Evolutionary conservation across 129 eudicot species (phyloP).

Genomic region (Pulicaria dysenterica): DNA sequence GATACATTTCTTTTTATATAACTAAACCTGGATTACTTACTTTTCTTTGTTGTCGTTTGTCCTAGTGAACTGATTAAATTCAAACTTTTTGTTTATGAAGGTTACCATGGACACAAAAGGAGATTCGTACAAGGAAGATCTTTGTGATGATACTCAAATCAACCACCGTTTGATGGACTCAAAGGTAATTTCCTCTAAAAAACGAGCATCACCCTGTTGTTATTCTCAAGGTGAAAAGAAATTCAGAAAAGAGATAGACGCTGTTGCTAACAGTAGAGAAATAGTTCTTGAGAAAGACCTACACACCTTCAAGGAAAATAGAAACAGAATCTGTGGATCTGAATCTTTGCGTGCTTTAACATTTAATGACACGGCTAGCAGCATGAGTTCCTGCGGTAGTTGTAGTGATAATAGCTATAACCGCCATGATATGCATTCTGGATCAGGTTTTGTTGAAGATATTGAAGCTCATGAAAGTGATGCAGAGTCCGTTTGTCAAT

Average conservation of each 20-base stretch:
- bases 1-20: background rate
- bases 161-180: conserved; percentile 32
- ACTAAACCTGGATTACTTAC: no score
- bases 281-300: no score
- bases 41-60: background rate
- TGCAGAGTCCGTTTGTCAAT: conserved; percentile 64
- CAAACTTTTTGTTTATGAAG: conserved; percentile 6
- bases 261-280: conserved; percentile 35
- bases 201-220: conserved; percentile 41
- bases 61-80: background rate
- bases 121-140: conserved; percentile 29
- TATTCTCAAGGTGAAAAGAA: conserved; percentile 31
- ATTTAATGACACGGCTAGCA: conserved; percentile 46
- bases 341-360: conserved; percentile 40
- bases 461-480: conserved; percentile 53
- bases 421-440: conserved; percentile 31
- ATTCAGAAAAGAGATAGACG: conserved; percentile 46
- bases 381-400: conserved; percentile 58
- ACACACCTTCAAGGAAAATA: conserved; percentile 19
- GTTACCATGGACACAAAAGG: conserved; percentile 25
- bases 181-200: conserved; percentile 33
- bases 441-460: conserved; percentile 41
- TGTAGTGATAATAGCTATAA: conserved; percentile 52
- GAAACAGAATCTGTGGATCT: conserved; percentile 42
- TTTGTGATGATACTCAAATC: conserved; percentile 16